Conservation (phyloP, 2,329 filamentous ascomycete species). For the Tolypocladium paradoxum region DNA sequence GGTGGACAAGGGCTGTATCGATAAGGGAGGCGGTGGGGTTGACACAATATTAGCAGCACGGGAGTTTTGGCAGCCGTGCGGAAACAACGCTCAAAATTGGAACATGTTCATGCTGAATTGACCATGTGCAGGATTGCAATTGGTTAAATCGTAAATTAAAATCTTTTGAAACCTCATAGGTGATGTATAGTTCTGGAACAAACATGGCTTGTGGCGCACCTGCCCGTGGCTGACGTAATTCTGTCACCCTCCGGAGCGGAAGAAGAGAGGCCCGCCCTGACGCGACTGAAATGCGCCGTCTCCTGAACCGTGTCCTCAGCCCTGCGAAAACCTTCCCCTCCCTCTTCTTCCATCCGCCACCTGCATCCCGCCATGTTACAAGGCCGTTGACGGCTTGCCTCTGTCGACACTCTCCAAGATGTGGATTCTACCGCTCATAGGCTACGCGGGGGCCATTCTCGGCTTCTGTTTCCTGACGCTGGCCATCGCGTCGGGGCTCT, state of each 20-base stretch:
- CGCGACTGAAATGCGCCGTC: background rate
- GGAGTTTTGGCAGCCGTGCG: too few species aligned
- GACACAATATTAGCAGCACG: too few species aligned
- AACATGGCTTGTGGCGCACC: too few species aligned
- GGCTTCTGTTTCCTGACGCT: conserved; percentile 93
- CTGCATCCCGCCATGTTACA: background rate
- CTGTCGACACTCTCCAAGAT: conserved; percentile 37
- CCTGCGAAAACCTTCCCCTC: background rate
- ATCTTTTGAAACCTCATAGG: too few species aligned
- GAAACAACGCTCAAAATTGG: too few species aligned
- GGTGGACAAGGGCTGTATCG: background rate
- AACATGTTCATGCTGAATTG: too few species aligned
- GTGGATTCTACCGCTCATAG: conserved; percentile 92
- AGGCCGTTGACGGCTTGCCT: conserved; percentile 2
- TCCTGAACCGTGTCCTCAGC: background rate
- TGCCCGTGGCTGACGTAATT: background rate
- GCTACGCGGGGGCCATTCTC: conserved; percentile 75
- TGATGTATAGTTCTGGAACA: too few species aligned
- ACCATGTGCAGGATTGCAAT: too few species aligned
- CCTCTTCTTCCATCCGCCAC: background rate
- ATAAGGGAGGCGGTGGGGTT: background rate
- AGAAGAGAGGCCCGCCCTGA: background rate
- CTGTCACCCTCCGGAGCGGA: conserved; percentile 1
- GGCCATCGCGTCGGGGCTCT: conserved; percentile 93
- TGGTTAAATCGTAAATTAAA: too few species aligned